A percentile compares a stretch with the other conserved stretches of the same genome.
Conservation (phyloP, 2,329 filamentous ascomycete species). For the Remersonia thermophila region DNA sequence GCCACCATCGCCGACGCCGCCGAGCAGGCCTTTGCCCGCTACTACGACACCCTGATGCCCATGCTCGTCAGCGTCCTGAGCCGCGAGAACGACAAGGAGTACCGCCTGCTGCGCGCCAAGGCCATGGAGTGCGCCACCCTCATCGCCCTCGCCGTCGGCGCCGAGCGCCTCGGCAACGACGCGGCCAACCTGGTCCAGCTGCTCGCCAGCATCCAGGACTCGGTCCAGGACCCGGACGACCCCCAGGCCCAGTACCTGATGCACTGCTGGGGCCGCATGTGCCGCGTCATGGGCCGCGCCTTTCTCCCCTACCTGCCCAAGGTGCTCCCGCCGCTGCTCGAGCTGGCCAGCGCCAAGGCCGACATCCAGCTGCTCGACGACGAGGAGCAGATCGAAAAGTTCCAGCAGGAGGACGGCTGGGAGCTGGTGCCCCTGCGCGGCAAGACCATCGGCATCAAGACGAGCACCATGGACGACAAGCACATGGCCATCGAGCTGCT, state of each 20-base stretch:
- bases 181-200: slow-evolving; percentile 79
- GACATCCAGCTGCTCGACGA: slow-evolving; percentile 94
- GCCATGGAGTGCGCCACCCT: slow-evolving; percentile 98
- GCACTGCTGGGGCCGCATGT: slow-evolving; percentile 99
- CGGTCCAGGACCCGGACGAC: slow-evolving; percentile 81
- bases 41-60: slow-evolving; percentile 94
- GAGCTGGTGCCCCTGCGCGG: slow-evolving; percentile 93
- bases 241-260: slow-evolving; percentile 94
- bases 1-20: slow-evolving; percentile 98
- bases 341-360: slow-evolving; percentile 86
- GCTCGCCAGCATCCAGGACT: slow-evolving; percentile 73
- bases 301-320: slow-evolving; percentile 86
- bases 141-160: slow-evolving; percentile 88
- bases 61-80: slow-evolving; percentile 80
- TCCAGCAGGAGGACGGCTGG: slow-evolving; percentile 94
- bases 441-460: slow-evolving; percentile 97
- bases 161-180: slow-evolving; percentile 79
- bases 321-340: slow-evolving; percentile 87
- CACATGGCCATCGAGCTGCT: slow-evolving; percentile 99
- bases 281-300: slow-evolving; percentile 76
- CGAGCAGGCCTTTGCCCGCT: slow-evolving; percentile 86
- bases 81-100: slow-evolving; percentile 87
- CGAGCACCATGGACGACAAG: slow-evolving; percentile 93
- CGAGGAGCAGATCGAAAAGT: slow-evolving; percentile 82
- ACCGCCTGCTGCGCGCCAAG: slow-evolving; percentile 81